Evolutionary conservation across 495 filamentous ascomycete species (phyloP).

Genomic region (Neurospora terricola): DNA sequence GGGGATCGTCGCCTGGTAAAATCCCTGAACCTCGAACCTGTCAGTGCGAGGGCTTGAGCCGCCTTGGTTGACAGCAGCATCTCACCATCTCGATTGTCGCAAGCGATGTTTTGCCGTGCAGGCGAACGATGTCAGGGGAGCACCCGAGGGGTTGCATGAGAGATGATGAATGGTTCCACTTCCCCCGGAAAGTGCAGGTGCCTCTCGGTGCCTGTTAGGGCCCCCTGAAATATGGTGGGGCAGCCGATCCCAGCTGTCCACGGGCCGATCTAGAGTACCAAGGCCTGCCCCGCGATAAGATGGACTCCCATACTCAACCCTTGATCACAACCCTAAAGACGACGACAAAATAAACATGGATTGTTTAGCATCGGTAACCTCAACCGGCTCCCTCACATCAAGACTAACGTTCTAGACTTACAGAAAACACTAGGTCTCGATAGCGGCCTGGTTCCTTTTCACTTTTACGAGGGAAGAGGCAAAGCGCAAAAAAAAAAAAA

Average conservation of each 20-base stretch:
- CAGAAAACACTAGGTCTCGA: background rate
- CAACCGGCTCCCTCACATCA: background rate
- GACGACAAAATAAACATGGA: background rate
- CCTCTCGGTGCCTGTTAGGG: background rate
- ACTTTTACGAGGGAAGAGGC: background rate
- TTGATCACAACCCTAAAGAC: background rate
- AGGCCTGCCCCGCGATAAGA: background rate
- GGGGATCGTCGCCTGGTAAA: background rate
- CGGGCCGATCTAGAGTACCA: background rate
- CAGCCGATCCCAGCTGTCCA: background rate
- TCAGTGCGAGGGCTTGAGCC: background rate
- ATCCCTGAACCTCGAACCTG: background rate
- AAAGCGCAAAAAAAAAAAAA: no score
- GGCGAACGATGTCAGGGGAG: background rate
- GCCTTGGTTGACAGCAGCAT: background rate
- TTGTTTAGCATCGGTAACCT: background rate
- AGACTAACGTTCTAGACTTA: background rate
- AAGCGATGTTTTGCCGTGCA: background rate
- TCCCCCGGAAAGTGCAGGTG: background rate
- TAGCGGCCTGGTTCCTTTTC: background rate
- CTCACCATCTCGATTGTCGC: background rate
- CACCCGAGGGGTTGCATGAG: background rate
- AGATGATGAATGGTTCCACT: background rate
- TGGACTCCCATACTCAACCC: background rate
- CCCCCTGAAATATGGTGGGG: background rate